phyloP scores from a whole-genome alignment of 2,329 filamentous ascomycete species.

The Neurospora crassa region DNA sequence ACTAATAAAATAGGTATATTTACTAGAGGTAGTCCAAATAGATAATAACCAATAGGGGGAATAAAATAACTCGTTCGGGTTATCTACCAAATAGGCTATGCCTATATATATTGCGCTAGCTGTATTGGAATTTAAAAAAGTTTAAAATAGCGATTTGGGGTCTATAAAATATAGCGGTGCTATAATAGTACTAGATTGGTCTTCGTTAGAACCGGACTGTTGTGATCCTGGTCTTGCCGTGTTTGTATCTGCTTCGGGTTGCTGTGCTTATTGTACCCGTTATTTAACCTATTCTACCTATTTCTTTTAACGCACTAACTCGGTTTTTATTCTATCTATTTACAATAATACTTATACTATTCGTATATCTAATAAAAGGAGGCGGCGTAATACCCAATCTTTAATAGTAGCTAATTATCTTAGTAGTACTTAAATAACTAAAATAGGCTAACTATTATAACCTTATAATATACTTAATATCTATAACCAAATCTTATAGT shows the following conservation, averaged over 20 bases:
- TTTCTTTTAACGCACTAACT: not conserved
- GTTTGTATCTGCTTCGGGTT: not conserved
- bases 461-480: not conserved
- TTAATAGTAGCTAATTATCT: not conserved
- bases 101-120: no score
- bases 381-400: not conserved
- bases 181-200: not conserved
- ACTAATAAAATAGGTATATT: no score
- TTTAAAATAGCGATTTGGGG: no score
- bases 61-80: no score
- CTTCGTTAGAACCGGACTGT: no score
- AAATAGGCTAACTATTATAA: not conserved
- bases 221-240: no score
- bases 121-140: no score
- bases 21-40: no score
- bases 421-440: not conserved
- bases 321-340: not conserved
- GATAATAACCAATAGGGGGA: no score
- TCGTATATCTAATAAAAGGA: not conserved
- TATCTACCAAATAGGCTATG: no score
- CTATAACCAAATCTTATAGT: not conserved
- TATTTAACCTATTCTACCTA: not conserved
- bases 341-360: not conserved
- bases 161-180: no score
- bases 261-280: not conserved